phyloP scores from a whole-genome alignment of 2,329 filamentous ascomycete genomes.

The Thermoascus crustaceus region DNA sequence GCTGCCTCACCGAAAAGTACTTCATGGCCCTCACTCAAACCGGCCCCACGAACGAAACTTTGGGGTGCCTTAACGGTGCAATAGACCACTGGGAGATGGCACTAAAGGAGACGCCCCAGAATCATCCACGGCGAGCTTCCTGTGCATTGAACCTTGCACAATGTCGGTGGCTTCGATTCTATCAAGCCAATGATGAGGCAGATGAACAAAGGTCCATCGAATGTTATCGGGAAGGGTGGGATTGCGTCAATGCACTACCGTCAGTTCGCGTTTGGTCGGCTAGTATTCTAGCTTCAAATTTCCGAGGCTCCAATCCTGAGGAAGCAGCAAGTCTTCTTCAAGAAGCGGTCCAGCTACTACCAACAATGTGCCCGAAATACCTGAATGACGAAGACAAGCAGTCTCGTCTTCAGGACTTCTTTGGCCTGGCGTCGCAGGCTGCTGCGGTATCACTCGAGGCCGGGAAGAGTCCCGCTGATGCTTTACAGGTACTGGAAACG shows the following conservation, averaged over 20 bases:
- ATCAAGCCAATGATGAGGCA: background rate
- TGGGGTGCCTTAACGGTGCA: too few species aligned
- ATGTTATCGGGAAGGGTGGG: constrained; percentile 3
- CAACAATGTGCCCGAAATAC: background rate
- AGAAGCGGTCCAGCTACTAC: background rate
- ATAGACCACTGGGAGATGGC: background rate
- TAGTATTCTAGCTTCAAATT: background rate
- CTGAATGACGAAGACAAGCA: constrained; percentile 15
- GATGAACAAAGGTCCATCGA: background rate
- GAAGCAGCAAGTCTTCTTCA: background rate
- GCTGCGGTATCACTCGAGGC: constrained; percentile 14
- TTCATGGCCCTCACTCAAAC: too few species aligned
- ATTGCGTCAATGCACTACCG: background rate
- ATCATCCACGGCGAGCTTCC: background rate
- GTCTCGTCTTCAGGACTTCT: constrained; percentile 7
- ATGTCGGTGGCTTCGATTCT: background rate
- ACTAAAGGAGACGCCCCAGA: background rate
- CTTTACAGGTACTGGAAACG: constrained; percentile 16
- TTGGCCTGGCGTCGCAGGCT: constrained; percentile 14
- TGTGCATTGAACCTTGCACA: background rate
- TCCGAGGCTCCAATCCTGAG: background rate
- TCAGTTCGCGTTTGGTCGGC: background rate
- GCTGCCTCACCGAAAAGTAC: too few species aligned
- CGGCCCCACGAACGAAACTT: too few species aligned
- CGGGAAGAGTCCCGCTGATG: constrained; percentile 5